Percentiles rank a stretch among this genome's conserved stretches.
Conservation (phyloP, 2,329 filamentous ascomycete genomes). For the Coniella lustricola region DNA sequence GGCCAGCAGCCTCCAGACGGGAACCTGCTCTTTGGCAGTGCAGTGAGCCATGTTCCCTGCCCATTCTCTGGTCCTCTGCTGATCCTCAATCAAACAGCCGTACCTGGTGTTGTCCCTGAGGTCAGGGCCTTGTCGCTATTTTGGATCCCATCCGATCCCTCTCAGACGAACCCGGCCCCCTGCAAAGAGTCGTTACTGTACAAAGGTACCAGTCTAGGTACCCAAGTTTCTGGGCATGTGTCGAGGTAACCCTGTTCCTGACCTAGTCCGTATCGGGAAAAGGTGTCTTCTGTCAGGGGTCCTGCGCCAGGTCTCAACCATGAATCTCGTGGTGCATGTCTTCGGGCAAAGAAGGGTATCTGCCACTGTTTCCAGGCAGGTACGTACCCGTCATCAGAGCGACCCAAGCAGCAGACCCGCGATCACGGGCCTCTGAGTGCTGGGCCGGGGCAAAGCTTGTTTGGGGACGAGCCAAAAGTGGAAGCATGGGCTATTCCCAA, state of each 20-base stretch:
- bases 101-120: not conserved
- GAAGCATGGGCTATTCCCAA: constrained; percentile 1
- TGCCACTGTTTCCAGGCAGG: too few relatives aligned
- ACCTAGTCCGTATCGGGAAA: not conserved
- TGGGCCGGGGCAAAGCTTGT: not conserved
- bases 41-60: too few relatives aligned
- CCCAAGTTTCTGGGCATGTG: too few relatives aligned
- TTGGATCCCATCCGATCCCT: constrained; percentile 6
- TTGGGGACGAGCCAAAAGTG: not conserved
- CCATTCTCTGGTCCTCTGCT: not conserved
- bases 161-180: not conserved
- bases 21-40: too few relatives aligned
- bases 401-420: not conserved
- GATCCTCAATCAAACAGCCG: not conserved
- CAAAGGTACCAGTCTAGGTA: too few relatives aligned
- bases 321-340: too few relatives aligned
- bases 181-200: too few relatives aligned
- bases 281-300: not conserved
- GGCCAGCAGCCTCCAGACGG: too few relatives aligned
- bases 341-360: too few relatives aligned
- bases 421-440: not conserved
- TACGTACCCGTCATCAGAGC: too few relatives aligned
- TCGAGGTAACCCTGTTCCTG: not conserved
- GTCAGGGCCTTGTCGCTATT: constrained; percentile 5
- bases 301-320: too few relatives aligned